Conservation (phyloP, 1,139 yeast genomes). For the Sporopachydermia cereana region DNA sequence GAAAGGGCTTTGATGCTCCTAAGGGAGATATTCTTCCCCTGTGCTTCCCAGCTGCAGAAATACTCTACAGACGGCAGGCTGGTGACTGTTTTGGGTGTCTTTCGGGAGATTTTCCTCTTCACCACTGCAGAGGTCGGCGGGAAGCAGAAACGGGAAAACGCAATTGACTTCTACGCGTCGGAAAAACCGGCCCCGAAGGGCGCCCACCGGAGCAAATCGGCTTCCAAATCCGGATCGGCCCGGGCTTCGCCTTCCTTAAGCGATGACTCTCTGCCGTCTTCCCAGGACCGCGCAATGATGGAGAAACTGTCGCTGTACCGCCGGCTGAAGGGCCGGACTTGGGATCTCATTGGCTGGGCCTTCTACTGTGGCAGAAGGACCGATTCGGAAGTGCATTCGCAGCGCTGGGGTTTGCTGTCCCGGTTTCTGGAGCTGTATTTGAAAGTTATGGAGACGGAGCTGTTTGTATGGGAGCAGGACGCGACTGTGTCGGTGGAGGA, state of each 20-base stretch:
- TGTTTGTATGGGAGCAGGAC: background rate
- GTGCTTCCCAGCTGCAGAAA: background rate
- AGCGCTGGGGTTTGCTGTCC: background rate
- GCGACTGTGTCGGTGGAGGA: background rate
- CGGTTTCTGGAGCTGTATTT: background rate
- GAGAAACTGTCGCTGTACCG: background rate
- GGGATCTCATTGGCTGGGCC: slow-evolving; percentile 1
- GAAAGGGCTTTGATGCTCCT: background rate
- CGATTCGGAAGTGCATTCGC: background rate
- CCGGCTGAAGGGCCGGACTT: background rate
- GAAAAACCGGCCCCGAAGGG: background rate
- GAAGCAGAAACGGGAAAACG: background rate
- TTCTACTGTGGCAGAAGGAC: background rate
- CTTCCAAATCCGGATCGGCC: too few relatives aligned
- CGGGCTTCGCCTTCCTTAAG: background rate
- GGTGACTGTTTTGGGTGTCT: background rate
- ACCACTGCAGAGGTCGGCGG: background rate
- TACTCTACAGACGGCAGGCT: background rate
- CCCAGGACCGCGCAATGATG: background rate
- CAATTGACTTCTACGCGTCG: background rate
- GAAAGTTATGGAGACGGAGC: background rate
- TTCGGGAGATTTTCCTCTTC: background rate
- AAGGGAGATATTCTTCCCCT: background rate
- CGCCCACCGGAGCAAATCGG: background rate
- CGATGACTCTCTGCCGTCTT: background rate